Evolutionary conservation across 768 basidiomycete species (phyloP).

Genomic region (Rhodosporidiobolus sp.): DNA sequence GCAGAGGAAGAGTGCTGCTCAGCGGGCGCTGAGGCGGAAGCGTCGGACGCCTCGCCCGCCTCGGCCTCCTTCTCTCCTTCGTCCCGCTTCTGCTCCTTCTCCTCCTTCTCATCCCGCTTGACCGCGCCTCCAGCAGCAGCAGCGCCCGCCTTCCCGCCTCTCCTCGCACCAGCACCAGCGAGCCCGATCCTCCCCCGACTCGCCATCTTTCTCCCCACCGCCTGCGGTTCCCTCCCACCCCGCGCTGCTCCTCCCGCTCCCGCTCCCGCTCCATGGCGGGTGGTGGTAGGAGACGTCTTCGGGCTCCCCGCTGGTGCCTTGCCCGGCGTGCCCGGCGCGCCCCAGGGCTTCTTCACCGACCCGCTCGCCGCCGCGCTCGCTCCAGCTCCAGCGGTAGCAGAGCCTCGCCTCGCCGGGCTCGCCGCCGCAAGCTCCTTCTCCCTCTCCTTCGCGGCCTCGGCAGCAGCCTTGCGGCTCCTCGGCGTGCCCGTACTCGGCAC

Average conservation of each 20-base stretch:
- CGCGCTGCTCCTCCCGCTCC: neutral
- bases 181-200: constrained; percentile 16
- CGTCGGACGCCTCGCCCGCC: neutral
- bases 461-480: constrained; percentile 6
- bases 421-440: neutral
- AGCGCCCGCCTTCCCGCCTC: neutral
- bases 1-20: neutral
- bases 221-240: neutral
- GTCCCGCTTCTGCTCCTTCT: neutral
- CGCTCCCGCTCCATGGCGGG: neutral
- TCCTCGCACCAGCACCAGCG: constrained; percentile 7
- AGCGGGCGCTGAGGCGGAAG: neutral
- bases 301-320: neutral
- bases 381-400: neutral
- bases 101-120: neutral
- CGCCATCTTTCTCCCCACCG: constrained; percentile 1
- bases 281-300: neutral
- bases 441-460: neutral
- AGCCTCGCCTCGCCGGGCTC: neutral
- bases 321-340: neutral
- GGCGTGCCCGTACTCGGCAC: constrained; percentile 1
- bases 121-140: neutral
- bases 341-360: neutral
- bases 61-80: neutral
- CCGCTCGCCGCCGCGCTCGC: neutral